These are phyloP conservation scores for Taiwanofungus camphoratus DNA, from an alignment of 1,284 basidiomycete genomes.

Conservation along the genomic window DNA sequence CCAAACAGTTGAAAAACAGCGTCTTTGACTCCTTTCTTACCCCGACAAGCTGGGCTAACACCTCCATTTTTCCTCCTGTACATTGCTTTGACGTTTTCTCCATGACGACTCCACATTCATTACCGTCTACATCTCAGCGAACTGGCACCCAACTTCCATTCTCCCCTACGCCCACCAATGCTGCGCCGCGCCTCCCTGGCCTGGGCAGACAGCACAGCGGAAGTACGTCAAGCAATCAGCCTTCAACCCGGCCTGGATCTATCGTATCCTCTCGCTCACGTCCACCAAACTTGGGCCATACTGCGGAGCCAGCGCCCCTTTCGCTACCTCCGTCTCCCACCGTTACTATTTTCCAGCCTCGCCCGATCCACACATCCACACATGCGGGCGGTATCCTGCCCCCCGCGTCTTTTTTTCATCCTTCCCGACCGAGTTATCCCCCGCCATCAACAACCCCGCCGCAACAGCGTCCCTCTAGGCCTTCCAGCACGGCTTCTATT, in stretches of 20 bases:
- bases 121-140: conserved; percentile 24
- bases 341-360: conserved; percentile 22
- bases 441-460: conserved; percentile 25
- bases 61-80: conserved; percentile 14
- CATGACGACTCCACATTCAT: conserved; percentile 30
- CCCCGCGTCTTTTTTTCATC: conserved; percentile 68
- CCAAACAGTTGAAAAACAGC: too few relatives aligned
- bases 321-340: conserved; percentile 21
- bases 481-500: conserved; percentile 28
- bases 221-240: conserved; percentile 14
- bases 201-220: conserved; percentile 17
- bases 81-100: conserved; percentile 12
- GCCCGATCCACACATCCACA: conserved; percentile 29
- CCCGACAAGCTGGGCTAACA: too few relatives aligned
- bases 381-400: conserved; percentile 71
- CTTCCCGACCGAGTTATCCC: conserved; percentile 47
- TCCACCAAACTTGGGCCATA: conserved; percentile 11
- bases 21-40: too few relatives aligned
- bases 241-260: conserved; percentile 23
- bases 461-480: conserved; percentile 24
- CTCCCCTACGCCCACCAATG: conserved; percentile 23
- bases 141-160: conserved; percentile 27
- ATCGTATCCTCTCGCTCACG: conserved; percentile 21
- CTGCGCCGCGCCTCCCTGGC: conserved; percentile 16
- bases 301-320: conserved; percentile 11